Evolutionary conservation across 192 early-diverging fungal species (phyloP).

Genomic region (Chytriomyces hyalinus): DNA sequence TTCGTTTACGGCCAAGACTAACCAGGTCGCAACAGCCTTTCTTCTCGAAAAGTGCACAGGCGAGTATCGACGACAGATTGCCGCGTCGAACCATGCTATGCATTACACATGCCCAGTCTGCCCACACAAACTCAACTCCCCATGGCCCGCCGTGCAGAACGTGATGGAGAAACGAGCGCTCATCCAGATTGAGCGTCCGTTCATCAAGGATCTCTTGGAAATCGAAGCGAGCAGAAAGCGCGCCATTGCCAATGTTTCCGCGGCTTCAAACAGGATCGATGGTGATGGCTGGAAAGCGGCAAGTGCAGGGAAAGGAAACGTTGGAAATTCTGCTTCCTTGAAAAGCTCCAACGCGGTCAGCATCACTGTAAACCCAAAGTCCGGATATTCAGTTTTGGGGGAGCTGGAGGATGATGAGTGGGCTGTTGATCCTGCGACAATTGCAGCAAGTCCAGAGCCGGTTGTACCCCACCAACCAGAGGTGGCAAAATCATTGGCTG

Average conservation of each 20-base stretch:
- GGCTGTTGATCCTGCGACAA: too few relatives aligned
- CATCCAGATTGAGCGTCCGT: constrained; percentile 26
- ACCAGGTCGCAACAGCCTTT: constrained; percentile 2
- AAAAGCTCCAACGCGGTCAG: too few relatives aligned
- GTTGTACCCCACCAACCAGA: too few relatives aligned
- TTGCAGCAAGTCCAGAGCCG: too few relatives aligned
- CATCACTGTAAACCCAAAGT: too few relatives aligned
- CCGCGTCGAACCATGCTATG: background rate
- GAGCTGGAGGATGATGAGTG: too few relatives aligned
- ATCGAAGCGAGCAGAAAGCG: background rate
- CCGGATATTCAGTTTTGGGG: too few relatives aligned
- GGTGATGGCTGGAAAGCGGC: background rate
- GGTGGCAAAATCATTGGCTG: too few relatives aligned
- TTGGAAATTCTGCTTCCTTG: too few relatives aligned
- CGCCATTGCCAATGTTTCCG: too few relatives aligned
- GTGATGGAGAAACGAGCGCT: background rate
- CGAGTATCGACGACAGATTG: background rate
- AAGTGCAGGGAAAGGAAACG: too few relatives aligned
- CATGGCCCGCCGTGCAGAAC: constrained; percentile 3
- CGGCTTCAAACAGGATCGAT: constrained; percentile 8
- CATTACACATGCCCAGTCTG: constrained; percentile 9
- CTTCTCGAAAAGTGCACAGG: constrained; percentile 16
- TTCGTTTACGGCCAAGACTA: background rate
- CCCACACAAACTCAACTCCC: constrained; percentile 4
- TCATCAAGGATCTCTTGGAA: constrained; percentile 29